These are phyloP conservation scores for Grigorovia humatica DNA, from an alignment of 805 yeast species.

Conservation along the genomic window DNA sequence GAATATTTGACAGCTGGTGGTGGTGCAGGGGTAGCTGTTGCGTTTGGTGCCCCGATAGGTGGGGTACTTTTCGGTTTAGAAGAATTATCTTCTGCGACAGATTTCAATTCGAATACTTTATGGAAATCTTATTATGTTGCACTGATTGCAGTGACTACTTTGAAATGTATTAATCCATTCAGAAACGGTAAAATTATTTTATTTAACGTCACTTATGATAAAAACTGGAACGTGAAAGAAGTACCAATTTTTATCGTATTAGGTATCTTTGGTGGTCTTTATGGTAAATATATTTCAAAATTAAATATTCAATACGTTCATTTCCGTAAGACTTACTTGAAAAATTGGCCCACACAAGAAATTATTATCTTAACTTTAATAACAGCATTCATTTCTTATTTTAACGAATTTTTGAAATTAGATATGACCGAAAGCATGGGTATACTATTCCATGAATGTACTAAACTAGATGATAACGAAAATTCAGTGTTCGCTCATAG, in stretches of 20 bases:
- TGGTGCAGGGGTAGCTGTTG: slow-evolving; percentile 98
- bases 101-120: slow-evolving; percentile 65
- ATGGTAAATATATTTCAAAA: slow-evolving; percentile 69
- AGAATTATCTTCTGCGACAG: slow-evolving; percentile 61
- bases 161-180: slow-evolving; percentile 80
- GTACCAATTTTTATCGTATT: slow-evolving; percentile 66
- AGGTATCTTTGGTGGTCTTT: slow-evolving; percentile 87
- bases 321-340: slow-evolving; percentile 61
- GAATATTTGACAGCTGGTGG: slow-evolving; percentile 68
- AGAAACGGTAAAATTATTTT: slow-evolving; percentile 89
- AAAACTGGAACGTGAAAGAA: slow-evolving; percentile 80
- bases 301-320: slow-evolving; percentile 67
- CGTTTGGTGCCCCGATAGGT: slow-evolving; percentile 93
- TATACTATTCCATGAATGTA: slow-evolving; percentile 74
- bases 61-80: slow-evolving; percentile 92
- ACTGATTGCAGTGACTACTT: slow-evolving; percentile 70
- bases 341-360: slow-evolving; percentile 45
- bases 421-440: slow-evolving; percentile 98
- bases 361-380: slow-evolving; percentile 54
- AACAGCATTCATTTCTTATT: slow-evolving; percentile 71
- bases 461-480: slow-evolving; percentile 25
- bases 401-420: slow-evolving; percentile 64
- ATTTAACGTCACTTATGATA: slow-evolving; percentile 83
- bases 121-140: slow-evolving; percentile 92
- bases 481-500: slow-evolving; percentile 31